These are phyloP conservation scores for Petasospora fabianii DNA, from an alignment of 1,139 yeast species.

Conservation along the genomic window DNA sequence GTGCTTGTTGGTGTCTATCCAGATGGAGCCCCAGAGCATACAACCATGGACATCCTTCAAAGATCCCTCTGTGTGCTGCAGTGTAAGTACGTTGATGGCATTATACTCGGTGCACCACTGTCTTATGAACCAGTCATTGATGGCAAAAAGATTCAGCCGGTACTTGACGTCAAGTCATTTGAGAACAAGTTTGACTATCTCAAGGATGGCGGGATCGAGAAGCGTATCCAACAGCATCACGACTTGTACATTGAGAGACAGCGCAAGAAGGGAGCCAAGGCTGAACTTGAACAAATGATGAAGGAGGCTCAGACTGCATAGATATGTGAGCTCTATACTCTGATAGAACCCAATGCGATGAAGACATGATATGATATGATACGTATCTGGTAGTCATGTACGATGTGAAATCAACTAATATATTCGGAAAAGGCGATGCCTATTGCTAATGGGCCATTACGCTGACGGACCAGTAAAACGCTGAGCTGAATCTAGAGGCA, in stretches of 20 bases:
- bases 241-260: slow-evolving; percentile 33
- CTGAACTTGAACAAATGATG: slow-evolving; percentile 20
- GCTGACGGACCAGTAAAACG: too few relatives aligned
- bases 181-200: slow-evolving; percentile 30
- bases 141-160: neutral
- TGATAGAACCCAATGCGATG: too few relatives aligned
- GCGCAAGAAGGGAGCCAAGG: slow-evolving; percentile 31
- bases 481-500: too few relatives aligned
- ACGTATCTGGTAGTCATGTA: too few relatives aligned
- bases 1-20: slow-evolving; percentile 72
- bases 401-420: too few relatives aligned
- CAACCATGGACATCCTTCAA: slow-evolving; percentile 85
- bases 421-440: too few relatives aligned
- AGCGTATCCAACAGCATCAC: slow-evolving; percentile 29
- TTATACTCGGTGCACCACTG: slow-evolving; percentile 32
- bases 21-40: slow-evolving; percentile 52
- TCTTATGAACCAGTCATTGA: slow-evolving; percentile 12
- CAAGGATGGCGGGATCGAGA: slow-evolving; percentile 30
- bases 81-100: slow-evolving; percentile 78
- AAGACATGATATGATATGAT: neutral
- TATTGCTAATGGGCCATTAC: too few relatives aligned
- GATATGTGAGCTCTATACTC: too few relatives aligned
- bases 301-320: slow-evolving; percentile 7
- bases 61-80: slow-evolving; percentile 85
- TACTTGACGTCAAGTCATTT: slow-evolving; percentile 14